These are phyloP conservation scores for Xylaria sp. DNA, from an alignment of 2,329 filamentous ascomycete genomes.

Conservation along the genomic window DNA sequence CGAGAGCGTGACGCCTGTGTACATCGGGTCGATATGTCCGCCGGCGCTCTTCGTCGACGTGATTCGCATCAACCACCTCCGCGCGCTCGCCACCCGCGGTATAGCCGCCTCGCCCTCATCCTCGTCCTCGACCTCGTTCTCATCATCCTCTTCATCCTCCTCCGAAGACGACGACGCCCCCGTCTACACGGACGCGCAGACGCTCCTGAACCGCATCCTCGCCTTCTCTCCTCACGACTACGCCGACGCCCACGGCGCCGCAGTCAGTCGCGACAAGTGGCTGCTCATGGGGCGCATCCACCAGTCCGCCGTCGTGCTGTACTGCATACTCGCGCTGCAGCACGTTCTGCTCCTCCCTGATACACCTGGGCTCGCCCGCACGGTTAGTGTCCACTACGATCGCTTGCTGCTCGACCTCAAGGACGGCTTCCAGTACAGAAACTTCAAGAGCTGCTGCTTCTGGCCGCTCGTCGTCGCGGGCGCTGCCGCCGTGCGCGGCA, in stretches of 20 bases:
- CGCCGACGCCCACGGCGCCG: slow-evolving; percentile 28
- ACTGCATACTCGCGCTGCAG: slow-evolving; percentile 40
- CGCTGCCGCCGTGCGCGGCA: slow-evolving; percentile 34
- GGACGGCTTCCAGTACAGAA: slow-evolving; percentile 23
- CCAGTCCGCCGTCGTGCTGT: slow-evolving; percentile 40
- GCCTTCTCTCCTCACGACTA: slow-evolving; percentile 40
- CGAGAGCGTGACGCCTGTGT: slow-evolving; percentile 3
- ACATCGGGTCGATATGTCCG: slow-evolving; percentile 28
- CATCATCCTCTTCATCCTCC: neutral
- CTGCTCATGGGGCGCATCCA: slow-evolving; percentile 40
- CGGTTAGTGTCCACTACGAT: slow-evolving; percentile 23
- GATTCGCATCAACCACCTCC: slow-evolving; percentile 22
- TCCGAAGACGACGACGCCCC: neutral
- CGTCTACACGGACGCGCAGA: slow-evolving; percentile 22
- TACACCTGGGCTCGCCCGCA: slow-evolving; percentile 3
- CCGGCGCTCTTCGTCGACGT: slow-evolving; percentile 12
- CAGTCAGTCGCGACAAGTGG: slow-evolving; percentile 34
- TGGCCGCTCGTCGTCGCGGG: slow-evolving; percentile 45
- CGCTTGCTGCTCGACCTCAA: slow-evolving; percentile 34
- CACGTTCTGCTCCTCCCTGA: slow-evolving; percentile 35
- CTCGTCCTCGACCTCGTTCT: neutral
- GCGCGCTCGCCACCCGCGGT: slow-evolving; percentile 9
- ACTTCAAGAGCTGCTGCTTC: slow-evolving; percentile 36
- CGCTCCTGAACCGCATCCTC: slow-evolving; percentile 33
- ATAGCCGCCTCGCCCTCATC: neutral